These are phyloP conservation scores for Rhypophila decipiens DNA, from an alignment of 495 filamentous ascomycete species.

Conservation along the genomic window DNA sequence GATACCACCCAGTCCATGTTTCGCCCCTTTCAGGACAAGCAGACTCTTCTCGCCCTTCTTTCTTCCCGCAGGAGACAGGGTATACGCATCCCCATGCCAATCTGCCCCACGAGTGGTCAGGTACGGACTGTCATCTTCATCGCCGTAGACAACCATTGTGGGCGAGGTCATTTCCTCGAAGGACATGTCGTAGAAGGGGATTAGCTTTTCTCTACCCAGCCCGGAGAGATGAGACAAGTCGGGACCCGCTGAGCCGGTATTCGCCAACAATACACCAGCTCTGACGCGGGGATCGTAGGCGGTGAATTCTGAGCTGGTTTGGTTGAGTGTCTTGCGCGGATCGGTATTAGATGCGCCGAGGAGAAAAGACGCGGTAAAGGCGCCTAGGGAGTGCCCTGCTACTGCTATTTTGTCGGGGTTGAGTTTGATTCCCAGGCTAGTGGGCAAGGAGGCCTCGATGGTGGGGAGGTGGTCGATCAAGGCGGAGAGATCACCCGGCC, in stretches of 20 bases:
- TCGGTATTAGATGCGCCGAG: conserved; percentile 32
- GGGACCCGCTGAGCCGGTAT: conserved; percentile 23
- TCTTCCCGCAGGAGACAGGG: conserved; percentile 19
- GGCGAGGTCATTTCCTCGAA: conserved; percentile 33
- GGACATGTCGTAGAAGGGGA: conserved; percentile 27
- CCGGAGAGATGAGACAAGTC: conserved; percentile 21
- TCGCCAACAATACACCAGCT: conserved; percentile 31
- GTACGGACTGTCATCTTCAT: conserved; percentile 29
- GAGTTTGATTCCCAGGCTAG: conserved; percentile 25
- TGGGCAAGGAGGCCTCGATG: conserved; percentile 29
- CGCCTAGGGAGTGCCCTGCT: conserved; percentile 38
- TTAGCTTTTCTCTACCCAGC: conserved; percentile 9
- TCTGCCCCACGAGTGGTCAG: conserved; percentile 31
- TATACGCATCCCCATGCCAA: conserved; percentile 37
- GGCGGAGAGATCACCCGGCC: conserved; percentile 27
- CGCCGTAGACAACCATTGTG: conserved; percentile 33
- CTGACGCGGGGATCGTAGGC: conserved; percentile 29
- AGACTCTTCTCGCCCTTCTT: conserved; percentile 35
- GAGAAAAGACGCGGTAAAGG: conserved; percentile 27
- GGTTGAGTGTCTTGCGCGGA: too few species aligned
- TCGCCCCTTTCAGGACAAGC: conserved; percentile 27
- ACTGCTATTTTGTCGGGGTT: conserved; percentile 31
- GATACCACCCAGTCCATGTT: conserved; percentile 35
- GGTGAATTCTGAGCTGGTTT: conserved; percentile 6
- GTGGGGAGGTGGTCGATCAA: conserved; percentile 32